phyloP scores from a whole-genome alignment of 495 filamentous ascomycete genomes.

The Immersiella caudata region DNA sequence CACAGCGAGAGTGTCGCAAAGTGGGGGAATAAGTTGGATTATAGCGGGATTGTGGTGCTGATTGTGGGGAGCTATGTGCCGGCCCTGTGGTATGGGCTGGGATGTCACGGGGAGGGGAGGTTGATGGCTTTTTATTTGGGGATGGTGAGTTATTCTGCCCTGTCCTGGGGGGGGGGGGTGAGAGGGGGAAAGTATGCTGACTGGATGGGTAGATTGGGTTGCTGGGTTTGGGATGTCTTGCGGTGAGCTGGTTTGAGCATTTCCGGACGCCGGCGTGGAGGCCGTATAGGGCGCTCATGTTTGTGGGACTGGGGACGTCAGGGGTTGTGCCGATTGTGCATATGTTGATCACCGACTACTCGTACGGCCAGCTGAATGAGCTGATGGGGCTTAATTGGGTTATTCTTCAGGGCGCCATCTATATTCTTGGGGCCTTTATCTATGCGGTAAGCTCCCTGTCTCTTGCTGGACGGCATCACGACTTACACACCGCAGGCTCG shows the following conservation, averaged over 20 bases:
- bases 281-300: constrained; percentile 88
- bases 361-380: constrained; percentile 49
- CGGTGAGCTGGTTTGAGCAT: constrained; percentile 72
- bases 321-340: constrained; percentile 77
- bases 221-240: constrained; percentile 72
- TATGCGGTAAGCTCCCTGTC: constrained; percentile 59
- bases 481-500: constrained; percentile 39
- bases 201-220: constrained; percentile 63
- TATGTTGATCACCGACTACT: constrained; percentile 61
- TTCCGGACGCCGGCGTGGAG: constrained; percentile 84
- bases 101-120: constrained; percentile 58
- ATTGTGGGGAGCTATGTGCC: constrained; percentile 89
- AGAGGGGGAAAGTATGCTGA: constrained; percentile 1
- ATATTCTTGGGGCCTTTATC: constrained; percentile 81
- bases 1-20: constrained; percentile 44
- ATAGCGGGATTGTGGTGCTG: constrained; percentile 85
- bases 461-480: background rate
- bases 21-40: constrained; percentile 71
- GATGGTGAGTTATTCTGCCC: constrained; percentile 58
- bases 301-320: constrained; percentile 83
- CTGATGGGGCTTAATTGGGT: constrained; percentile 85
- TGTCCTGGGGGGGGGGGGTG: background rate
- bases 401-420: constrained; percentile 73
- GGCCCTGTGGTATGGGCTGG: constrained; percentile 85
- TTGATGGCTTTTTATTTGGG: constrained; percentile 71